Conservation (phyloP, 768 basidiomycete species). For the Termitomyces sp. region DNA sequence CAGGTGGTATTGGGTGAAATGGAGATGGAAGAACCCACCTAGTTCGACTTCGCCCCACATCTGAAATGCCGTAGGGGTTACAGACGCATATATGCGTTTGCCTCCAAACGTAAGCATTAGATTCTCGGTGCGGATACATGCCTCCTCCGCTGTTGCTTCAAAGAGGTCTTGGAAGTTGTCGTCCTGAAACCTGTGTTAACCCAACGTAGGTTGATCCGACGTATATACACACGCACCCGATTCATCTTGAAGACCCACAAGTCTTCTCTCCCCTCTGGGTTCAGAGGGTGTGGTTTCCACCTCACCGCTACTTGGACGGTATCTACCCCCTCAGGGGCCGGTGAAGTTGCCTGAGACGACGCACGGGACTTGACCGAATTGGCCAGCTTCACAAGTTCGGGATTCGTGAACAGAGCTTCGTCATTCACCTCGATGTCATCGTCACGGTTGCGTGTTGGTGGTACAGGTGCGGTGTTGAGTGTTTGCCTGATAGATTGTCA, state of each 20-base stretch:
- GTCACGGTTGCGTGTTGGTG: constrained; percentile 30
- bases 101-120: constrained; percentile 61
- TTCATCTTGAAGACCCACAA: constrained; percentile 54
- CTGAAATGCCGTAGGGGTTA: constrained; percentile 59
- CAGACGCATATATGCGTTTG: constrained; percentile 64
- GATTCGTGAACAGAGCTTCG: constrained; percentile 50
- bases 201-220: background rate
- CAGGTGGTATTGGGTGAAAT: background rate
- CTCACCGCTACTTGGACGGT: constrained; percentile 51
- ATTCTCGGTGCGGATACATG: constrained; percentile 41
- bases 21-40: constrained; percentile 33
- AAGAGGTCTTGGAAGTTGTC: constrained; percentile 65
- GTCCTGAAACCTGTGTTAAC: constrained; percentile 34
- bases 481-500: constrained; percentile 36
- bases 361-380: constrained; percentile 24
- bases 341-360: constrained; percentile 23
- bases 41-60: constrained; percentile 70
- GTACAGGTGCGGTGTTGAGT: constrained; percentile 35
- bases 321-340: constrained; percentile 24
- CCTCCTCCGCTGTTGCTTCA: constrained; percentile 62
- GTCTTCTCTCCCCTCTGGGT: constrained; percentile 33
- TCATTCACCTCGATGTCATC: constrained; percentile 38
- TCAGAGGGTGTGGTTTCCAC: constrained; percentile 65
- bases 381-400: constrained; percentile 61
- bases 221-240: constrained; percentile 39